phyloP scores from a whole-genome alignment of 148 eudicot species.

The Amaranthus palmeri region DNA sequence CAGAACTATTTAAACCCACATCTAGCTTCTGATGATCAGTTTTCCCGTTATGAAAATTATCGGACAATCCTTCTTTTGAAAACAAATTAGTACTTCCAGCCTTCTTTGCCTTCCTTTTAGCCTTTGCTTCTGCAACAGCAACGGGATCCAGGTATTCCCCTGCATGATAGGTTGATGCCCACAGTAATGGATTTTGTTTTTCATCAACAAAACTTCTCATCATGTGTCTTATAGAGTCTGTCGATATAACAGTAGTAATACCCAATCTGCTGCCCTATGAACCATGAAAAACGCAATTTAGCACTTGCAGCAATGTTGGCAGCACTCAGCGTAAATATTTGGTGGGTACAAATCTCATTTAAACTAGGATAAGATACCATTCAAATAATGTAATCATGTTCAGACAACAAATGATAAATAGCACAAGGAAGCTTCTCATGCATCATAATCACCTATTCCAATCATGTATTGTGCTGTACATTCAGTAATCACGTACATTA shows the following conservation, averaged over 20 bases:
- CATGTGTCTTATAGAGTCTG: slow-evolving; percentile 97
- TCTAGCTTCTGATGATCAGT: slow-evolving; percentile 37
- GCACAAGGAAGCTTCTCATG: not conserved
- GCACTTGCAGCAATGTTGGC: not conserved
- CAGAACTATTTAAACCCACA: slow-evolving; percentile 30
- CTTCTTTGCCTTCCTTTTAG: slow-evolving; percentile 67
- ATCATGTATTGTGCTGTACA: too few relatives aligned
- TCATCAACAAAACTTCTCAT: slow-evolving; percentile 98
- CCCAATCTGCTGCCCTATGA: slow-evolving; percentile 92
- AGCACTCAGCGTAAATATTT: not conserved
- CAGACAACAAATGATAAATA: not conserved
- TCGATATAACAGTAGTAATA: slow-evolving; percentile 88
- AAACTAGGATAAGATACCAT: not conserved
- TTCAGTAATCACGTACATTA: not conserved
- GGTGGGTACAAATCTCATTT: too few relatives aligned
- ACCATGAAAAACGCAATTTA: not conserved
- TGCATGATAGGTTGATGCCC: slow-evolving; percentile 99
- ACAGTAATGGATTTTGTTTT: slow-evolving; percentile 79
- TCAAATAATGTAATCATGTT: not conserved
- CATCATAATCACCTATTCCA: not conserved
- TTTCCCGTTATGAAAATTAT: slow-evolving; percentile 33
- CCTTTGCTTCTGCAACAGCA: slow-evolving; percentile 92
- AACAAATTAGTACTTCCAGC: slow-evolving; percentile 35
- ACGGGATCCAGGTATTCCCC: slow-evolving; percentile 82
- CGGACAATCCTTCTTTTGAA: slow-evolving; percentile 38